These are phyloP conservation scores for Malus hybrid DNA, from an alignment of 331 rosid species.

Conservation along the genomic window DNA sequence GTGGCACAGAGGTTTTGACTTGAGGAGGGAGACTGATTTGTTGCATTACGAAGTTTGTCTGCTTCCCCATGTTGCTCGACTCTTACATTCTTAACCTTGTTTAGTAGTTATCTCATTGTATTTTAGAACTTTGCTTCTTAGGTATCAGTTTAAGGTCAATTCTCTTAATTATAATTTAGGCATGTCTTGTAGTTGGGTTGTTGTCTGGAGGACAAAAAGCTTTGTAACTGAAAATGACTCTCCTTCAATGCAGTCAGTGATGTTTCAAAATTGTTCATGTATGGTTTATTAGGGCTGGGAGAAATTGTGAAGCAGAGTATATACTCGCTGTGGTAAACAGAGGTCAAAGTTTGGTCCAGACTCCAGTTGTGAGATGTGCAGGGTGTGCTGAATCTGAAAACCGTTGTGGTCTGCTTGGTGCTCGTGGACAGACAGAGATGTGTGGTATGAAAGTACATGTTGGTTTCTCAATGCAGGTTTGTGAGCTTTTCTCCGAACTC, in stretches of 20 bases:
- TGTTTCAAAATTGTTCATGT: background rate
- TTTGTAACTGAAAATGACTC: no score
- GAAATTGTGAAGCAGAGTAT: background rate
- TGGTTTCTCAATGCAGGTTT: background rate
- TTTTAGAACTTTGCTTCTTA: background rate
- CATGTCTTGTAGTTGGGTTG: no score
- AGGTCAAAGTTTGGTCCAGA: background rate
- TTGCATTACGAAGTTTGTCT: background rate
- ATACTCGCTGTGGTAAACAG: background rate
- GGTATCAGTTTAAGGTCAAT: background rate
- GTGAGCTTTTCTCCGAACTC: background rate
- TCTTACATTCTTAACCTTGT: background rate
- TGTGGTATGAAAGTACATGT: background rate
- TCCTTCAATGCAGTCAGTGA: background rate
- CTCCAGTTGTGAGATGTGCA: background rate
- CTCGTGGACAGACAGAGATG: background rate
- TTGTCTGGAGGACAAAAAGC: background rate
- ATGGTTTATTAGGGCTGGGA: background rate
- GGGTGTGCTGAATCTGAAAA: background rate
- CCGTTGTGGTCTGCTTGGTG: background rate
- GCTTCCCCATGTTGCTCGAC: background rate
- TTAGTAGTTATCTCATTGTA: background rate
- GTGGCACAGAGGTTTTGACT: background rate
- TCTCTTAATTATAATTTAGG: background rate
- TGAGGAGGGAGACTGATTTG: background rate